Evolutionary conservation across 192 early-diverging fungal genomes (phyloP), one percentile per base, ranked within the genome.

Genomic region (Kickxella alabastrina): DNA sequence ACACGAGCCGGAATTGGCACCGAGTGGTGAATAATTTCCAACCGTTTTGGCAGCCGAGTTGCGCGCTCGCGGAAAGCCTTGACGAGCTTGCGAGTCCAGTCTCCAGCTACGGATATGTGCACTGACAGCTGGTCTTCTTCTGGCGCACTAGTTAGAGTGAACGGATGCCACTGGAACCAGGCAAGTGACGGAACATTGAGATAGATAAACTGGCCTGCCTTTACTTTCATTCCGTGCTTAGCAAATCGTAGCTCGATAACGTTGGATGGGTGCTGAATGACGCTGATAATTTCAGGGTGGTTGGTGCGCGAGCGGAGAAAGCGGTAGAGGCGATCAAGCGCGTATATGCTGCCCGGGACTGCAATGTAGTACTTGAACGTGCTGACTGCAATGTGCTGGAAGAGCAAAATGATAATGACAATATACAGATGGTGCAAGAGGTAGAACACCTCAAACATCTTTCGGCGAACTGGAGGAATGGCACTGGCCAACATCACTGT

Each of bases 391-490:
- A 86, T 82, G 68, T 92, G 91, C 70, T 83, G 79, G 43, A 89
- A 81, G 1, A 83, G 65, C 4, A 79, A 69, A 14, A 82, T 74
- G 43, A 92, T 83, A 43, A 87, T 78, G 43, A 84, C 59, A 43
- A 90, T 79, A 60, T 87, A 89, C 32, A 92, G 71, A 56, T 92
- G 88, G 59, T 92, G 89, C 14, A 85, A 75, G 59, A 87, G 83
- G 77, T 87, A 92, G 63, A 92, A 92, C 18, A 83, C 72, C 75
- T 92, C 89, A 46, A 65, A 73, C 23, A 52, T 22, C 48, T 41
- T 55, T 36, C 68, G 67, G 9, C 78, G 55, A 25, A 79, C 63
- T 1, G 27, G 38, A 0, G 78, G 63, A 21, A 67, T 25, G 0
- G 72, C 49, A 3, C 55, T 19, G 4, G 39, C 42, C 22, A 59